Base-by-base conservation (phyloP, 2,329 filamentous ascomycete species). In the Pestalotiopsis fici region DNA sequence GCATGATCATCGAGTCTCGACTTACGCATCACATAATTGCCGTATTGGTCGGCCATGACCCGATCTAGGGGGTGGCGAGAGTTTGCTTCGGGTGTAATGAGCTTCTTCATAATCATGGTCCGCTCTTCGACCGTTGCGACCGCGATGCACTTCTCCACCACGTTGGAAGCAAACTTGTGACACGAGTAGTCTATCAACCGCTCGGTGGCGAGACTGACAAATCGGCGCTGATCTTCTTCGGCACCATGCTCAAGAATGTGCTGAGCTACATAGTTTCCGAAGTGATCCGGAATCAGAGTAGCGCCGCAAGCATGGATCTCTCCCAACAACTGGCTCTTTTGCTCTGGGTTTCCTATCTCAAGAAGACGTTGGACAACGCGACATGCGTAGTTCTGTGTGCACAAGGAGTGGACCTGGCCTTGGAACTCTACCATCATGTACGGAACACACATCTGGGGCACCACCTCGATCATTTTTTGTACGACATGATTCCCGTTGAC, bases 21-120 rank as follows among this genome's bases (percentile, higher is more conserved):
- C 94, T 89, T 88, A 97, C 94, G 95, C 69, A 98, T 92, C 5
- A 98, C 95, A 77, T 98, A 99, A 79, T 99, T 99, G 68, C 93
- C 96, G 78, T 91, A 98, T 71, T 93, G 92, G 77, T 99, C 95
- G 71, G 91, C 93, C 86, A 98, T 94, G 80, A 98, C 86, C 25
- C 87, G 84, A 69, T 91, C 86, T 47, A 98, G 82, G n/a, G 90
- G 88, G 66, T 85, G 91, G 66, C 90, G 88, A 13, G 92, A 92
- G 56, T 92, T 88, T 7, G 87, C 85, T 65, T 88, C 87, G 18
- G 84, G 77, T 1, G 85, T 84, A 2, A 86, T 90, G 28, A 95
- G 82, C 67, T 88, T 85, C 62, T 83, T 82, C 65, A 93, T 87
- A 67, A 98, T 94, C 37, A 86, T 85, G 39, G 84, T 86, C 64